Evolutionary conservation across 352 stramenopile genomes (phyloP), one percentile per base, ranked within the genome.

Genomic region (Thraustotheca clavata): DNA sequence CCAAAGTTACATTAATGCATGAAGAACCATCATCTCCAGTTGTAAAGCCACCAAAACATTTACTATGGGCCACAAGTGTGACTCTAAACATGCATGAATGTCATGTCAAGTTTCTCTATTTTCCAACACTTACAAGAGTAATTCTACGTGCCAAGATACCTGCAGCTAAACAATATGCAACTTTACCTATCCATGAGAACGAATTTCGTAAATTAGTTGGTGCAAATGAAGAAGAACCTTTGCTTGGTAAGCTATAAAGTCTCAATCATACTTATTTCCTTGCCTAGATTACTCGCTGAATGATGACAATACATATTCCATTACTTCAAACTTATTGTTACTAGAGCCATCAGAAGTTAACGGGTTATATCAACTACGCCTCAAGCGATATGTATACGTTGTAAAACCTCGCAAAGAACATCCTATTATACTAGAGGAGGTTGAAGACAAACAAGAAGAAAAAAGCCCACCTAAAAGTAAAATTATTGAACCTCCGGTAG

Each of bases 51-150:
- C 57, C 27, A 27, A 65, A 65, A 46, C 57, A 54, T 20, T 26
- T 49, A 12, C 29, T 65, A 6, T 55, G 40, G 16, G 9, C 22
- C 7, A 32, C 39, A 9, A 11, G 32, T 16, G n/a, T 12, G 18
- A 39, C 11, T 18, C 3, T 55, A 18, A 33, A 20, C 11, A 46
- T 31, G 2, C 38, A 54, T 7, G 57, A 65, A 9, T 65, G 41
- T 32, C n/a, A 65, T n/a, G 34, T 65, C 41, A 65, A 55, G 22
- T 41, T 65, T 27, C 1, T 41, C 8, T 65, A 55, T 26, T 38
- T 41, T 9, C 57, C 57, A 16, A 55, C 26, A 24, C 38, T 54
- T 8, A n/a, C n/a, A 34, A 29, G 57, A 8, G 47, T 65, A n/a
- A 26, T 38, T 12, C 22, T 65, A 16, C 57, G 38, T 16, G 12